Percentiles rank a stretch among this genome's conserved stretches.
These are phyloP conservation scores for Phytophthora cryptogea DNA, from an alignment of 352 stramenopile species.

Conservation along the genomic window DNA sequence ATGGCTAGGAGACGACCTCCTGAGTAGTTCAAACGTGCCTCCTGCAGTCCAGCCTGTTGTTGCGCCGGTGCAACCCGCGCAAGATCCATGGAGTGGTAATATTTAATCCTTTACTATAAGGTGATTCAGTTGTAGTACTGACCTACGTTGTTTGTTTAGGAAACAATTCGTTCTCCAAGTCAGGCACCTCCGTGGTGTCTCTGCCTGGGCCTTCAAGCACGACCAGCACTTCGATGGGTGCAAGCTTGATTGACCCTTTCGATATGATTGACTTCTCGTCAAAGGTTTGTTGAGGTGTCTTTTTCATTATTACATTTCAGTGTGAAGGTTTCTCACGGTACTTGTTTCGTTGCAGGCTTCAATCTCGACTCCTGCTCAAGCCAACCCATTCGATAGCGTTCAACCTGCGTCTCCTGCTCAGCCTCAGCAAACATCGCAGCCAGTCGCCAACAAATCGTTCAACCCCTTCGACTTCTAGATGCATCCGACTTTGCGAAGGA, in stretches of 20 bases:
- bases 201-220: constrained; percentile 5
- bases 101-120: background rate
- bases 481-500: background rate
- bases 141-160: constrained; percentile 10
- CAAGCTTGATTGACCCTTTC: constrained; percentile 37
- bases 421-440: constrained; percentile 10
- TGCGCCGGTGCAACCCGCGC: constrained; percentile 3
- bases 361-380: constrained; percentile 23
- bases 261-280: constrained; percentile 43
- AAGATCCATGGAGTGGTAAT: constrained; percentile 29
- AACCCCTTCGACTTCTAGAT: constrained; percentile 62
- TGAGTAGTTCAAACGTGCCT: constrained; percentile 14
- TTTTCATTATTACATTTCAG: too few relatives aligned
- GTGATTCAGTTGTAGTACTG: background rate
- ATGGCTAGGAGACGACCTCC: constrained; percentile 27
- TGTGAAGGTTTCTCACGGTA: too few relatives aligned
- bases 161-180: constrained; percentile 16
- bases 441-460: constrained; percentile 38
- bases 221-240: constrained; percentile 15
- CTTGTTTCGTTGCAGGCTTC: constrained; percentile 32
- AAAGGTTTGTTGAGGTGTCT: constrained; percentile 47
- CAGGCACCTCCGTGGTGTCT: constrained; percentile 5
- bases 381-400: constrained; percentile 42
- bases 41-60: background rate
- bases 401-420: constrained; percentile 11